phyloP scores from a whole-genome alignment of 208 protist species.

The Balamuthia mandrillaris region DNA sequence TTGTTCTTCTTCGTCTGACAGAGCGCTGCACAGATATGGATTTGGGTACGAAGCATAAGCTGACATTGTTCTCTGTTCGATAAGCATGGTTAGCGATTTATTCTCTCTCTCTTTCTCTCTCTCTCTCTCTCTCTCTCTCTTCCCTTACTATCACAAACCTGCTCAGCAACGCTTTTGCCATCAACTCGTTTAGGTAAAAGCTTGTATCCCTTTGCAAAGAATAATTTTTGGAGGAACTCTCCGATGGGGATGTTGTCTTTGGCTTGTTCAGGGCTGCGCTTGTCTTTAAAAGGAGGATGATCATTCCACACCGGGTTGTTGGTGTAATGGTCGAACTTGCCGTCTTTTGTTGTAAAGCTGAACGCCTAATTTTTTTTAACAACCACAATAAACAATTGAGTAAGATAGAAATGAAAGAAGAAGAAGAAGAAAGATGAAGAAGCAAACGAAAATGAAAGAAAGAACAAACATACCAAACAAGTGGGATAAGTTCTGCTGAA shows the following conservation, averaged over 20 bases:
- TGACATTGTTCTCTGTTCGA: too few relatives aligned
- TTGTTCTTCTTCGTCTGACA: too few relatives aligned
- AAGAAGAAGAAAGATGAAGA: neutral
- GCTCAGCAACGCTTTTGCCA: neutral
- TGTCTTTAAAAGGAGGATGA: neutral
- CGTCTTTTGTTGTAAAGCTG: constrained; percentile 8
- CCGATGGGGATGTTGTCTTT: constrained; percentile 17
- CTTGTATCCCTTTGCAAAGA: neutral
- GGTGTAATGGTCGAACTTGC: constrained; percentile 27
- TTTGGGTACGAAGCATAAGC: too few relatives aligned
- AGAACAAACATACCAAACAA: neutral
- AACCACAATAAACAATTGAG: neutral
- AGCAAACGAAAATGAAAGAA: neutral
- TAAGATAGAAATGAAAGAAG: neutral
- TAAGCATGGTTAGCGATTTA: too few relatives aligned
- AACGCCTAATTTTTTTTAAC: neutral
- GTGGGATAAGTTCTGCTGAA: constrained; percentile 3
- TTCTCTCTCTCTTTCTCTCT: too few relatives aligned
- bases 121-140: too few relatives aligned
- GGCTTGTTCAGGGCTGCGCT: neutral
- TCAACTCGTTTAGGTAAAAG: neutral
- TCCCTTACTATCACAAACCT: too few relatives aligned
- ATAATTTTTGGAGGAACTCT: constrained; percentile 14
- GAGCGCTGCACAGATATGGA: too few relatives aligned
- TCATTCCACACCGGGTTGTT: constrained; percentile 8